Base-by-base conservation (phyloP, 352 stramenopile genomes). In the Globisporangium irregulare region DNA sequence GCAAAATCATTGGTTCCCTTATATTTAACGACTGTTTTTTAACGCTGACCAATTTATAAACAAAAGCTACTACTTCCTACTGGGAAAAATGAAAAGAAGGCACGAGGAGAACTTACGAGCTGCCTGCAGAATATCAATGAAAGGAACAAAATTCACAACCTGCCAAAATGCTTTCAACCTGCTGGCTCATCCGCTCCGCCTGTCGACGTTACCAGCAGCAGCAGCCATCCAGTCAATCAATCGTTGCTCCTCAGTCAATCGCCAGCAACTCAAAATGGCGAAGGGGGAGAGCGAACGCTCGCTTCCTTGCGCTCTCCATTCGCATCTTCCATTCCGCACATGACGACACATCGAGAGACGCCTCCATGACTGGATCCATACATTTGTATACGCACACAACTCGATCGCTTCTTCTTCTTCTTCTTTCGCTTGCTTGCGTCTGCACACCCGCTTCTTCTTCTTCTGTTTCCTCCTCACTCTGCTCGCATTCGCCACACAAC, bases 11-110 rank as follows among this genome's bases (percentile, higher is more conserved):
- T 51, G 18, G 9, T 51, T 51, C 43, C 43, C 43, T 51, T 51
- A 51, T 51, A 51, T 51, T 51, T 51, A 51, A 51, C 43, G 43
- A 51, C 43, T 51, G 43, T 51, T 24, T 51, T 51, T 20, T 51
- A 51, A 51, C 43, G 43, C 43, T 51, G 43, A 18, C 43, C 43
- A 51, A 51, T 51, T 51, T 24, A 22, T 50, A 50, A 50, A 48
- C 4, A 48, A 50, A 20, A 48, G 15, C 41, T n/a, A 50, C 41
- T 9, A 12, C 43, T 24, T 50, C 5, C 43, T 20, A 50, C 43
- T 50, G 43, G 43, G 41, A 8, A 51, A 22, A 51, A 51, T 24
- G 18, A 51, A 46, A 46, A 14, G 38, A 46, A 46, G 12, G 0
- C 38, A 46, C 12, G 10, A 41, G 15, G 38, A 46, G 38, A 46